Conservation (phyloP, 176 grass and related monocot species). For the Echinochloa phyllopogon region DNA sequence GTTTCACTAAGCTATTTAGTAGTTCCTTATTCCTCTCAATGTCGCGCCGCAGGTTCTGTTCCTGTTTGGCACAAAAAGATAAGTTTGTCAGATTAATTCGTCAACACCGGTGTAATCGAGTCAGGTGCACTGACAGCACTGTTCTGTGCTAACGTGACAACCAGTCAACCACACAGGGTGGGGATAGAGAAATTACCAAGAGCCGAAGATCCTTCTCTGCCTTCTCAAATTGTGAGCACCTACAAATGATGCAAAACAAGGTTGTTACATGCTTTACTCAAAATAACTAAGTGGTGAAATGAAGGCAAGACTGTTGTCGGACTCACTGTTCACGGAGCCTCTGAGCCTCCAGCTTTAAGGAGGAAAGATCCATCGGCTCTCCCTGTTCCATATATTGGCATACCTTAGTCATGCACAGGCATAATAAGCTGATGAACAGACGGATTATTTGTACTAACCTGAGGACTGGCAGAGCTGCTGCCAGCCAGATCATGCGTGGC, state of each 20-base stretch:
- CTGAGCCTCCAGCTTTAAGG: constrained; percentile 44
- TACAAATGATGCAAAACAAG: constrained; percentile 2
- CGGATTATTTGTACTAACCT: constrained; percentile 15
- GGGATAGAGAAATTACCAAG: constrained; percentile 34
- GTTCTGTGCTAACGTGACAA: neutral
- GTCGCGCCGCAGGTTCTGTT: constrained; percentile 15
- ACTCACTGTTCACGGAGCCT: constrained; percentile 53
- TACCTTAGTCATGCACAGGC: constrained; percentile 11
- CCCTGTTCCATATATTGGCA: constrained; percentile 25
- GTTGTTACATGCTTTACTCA: neutral
- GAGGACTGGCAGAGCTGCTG: neutral
- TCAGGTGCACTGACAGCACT: neutral
- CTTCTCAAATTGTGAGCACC: constrained; percentile 37
- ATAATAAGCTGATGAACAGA: neutral
- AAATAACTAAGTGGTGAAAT: neutral
- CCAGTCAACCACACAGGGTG: neutral
- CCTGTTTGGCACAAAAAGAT: constrained; percentile 24
- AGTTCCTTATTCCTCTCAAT: constrained; percentile 32
- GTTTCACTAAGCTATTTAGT: constrained; percentile 13
- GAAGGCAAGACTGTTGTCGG: neutral
- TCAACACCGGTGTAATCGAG: neutral
- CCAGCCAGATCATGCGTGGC: neutral
- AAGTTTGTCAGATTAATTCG: neutral
- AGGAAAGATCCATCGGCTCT: constrained; percentile 1
- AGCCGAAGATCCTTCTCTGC: constrained; percentile 32